Conservation (phyloP, 768 basidiomycete species). For the Rhodotorula taiwanensis region DNA sequence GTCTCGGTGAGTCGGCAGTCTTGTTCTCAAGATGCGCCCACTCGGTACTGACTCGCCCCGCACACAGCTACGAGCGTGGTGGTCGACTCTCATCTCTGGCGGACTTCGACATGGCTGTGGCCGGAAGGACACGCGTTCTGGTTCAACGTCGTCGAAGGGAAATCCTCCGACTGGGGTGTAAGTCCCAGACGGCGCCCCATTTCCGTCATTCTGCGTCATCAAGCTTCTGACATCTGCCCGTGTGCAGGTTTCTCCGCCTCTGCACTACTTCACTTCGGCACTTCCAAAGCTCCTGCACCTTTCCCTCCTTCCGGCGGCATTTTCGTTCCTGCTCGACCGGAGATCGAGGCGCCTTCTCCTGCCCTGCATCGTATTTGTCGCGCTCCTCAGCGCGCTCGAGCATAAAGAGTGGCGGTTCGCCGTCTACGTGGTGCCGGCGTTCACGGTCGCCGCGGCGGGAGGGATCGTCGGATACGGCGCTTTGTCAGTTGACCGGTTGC, state of each 20-base stretch:
- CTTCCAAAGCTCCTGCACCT: slow-evolving; percentile 73
- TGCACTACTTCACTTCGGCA: slow-evolving; percentile 59
- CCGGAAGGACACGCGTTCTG: slow-evolving; percentile 71
- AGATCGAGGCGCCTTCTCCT: slow-evolving; percentile 53
- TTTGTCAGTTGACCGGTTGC: slow-evolving; percentile 67
- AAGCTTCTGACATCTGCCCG: too few relatives aligned
- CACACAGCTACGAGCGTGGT: slow-evolving; percentile 58
- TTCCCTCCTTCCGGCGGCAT: slow-evolving; percentile 56
- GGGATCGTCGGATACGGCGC: slow-evolving; percentile 49
- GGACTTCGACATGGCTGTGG: slow-evolving; percentile 59
- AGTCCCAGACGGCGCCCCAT: slow-evolving; percentile 43
- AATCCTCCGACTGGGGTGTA: slow-evolving; percentile 88
- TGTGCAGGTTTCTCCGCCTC: slow-evolving; percentile 63
- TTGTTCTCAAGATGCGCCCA: not conserved
- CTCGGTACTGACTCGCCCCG: not conserved
- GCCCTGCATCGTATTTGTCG: slow-evolving; percentile 55
- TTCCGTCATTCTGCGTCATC: too few relatives aligned
- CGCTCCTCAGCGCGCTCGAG: slow-evolving; percentile 63
- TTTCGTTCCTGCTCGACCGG: slow-evolving; percentile 53
- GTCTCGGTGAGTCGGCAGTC: slow-evolving; percentile 58
- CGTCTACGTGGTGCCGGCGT: slow-evolving; percentile 70
- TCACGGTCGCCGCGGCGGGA: slow-evolving; percentile 72
- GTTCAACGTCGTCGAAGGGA: slow-evolving; percentile 82
- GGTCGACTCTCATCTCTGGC: slow-evolving; percentile 81
- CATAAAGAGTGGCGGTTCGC: slow-evolving; percentile 99